These are phyloP conservation scores for Colletotrichum trifolii DNA, from an alignment of 2,329 filamentous ascomycete species.

Conservation along the genomic window DNA sequence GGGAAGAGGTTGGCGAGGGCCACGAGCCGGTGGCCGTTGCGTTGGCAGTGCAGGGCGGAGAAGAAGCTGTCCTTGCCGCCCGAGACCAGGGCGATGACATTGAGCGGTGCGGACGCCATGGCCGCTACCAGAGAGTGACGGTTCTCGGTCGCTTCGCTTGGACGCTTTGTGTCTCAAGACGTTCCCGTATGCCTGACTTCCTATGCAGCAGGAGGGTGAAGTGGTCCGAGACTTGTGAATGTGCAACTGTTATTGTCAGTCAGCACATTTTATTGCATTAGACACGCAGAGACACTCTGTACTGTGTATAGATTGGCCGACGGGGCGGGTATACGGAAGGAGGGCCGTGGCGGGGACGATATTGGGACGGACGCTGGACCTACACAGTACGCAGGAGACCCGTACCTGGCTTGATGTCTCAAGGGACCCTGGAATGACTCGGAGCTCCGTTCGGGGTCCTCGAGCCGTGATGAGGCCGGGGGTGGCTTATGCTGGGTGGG, in stretches of 20 bases:
- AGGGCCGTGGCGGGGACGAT: no score
- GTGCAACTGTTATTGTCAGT: no score
- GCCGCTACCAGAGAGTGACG: conserved; percentile 18
- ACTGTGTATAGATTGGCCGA: no score
- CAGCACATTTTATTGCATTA: no score
- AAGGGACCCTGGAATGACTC: conserved; percentile 29
- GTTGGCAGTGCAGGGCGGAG: conserved; percentile 88
- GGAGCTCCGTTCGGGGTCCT: conserved; percentile 18
- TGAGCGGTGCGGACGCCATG: conserved; percentile 62
- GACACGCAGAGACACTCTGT: no score
- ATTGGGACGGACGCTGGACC: no score
- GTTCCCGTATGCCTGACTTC: not conserved
- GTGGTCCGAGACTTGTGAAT: no score
- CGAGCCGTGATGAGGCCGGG: conserved; percentile 10
- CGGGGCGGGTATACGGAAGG: no score
- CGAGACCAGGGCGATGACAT: conserved; percentile 92
- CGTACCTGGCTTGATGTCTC: conserved; percentile 3
- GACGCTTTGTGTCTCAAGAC: not conserved
- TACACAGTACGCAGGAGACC: not conserved
- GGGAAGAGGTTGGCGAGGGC: conserved; percentile 92
- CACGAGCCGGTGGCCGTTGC: conserved; percentile 85
- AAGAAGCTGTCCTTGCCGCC: conserved; percentile 98
- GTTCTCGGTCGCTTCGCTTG: not conserved
- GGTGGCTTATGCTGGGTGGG: not conserved
- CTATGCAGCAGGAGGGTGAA: no score